Base-by-base conservation (phyloP, 257 asterid species). In the Capsicum pubescens region DNA sequence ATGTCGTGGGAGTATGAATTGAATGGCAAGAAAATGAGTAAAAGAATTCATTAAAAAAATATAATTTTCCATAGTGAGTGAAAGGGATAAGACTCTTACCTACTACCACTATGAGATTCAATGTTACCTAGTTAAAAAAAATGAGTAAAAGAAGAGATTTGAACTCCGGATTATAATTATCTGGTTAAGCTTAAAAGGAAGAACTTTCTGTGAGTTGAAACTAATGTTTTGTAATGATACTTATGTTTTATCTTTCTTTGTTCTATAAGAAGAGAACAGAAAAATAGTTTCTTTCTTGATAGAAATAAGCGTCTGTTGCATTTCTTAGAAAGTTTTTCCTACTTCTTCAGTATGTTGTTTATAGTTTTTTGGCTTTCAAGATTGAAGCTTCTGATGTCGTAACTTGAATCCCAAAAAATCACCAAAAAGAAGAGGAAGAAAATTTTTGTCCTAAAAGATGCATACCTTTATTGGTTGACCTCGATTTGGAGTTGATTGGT, bases 151-250 rank as follows among this genome's bases (percentile, higher is more conserved):
- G 46, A 52, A 52, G 81, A 76, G 26, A 76, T 76, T 76, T 52
- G 8, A 26, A 50, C 46, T 52, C 61, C 5, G 3, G 46, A 50
- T 52, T 76, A 76, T 76, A 54, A 42, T 68, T 68, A 76, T 76
- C 81, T 76, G 42, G 80, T 48, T 17, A 72, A 50, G 61, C 8
- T 50, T 74, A 13, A 21, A 52, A 35, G 82, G 48, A 77, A 77
- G 82, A 54, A 77, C 46, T 77, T 77, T 77, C 26, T 2, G 13
- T 74, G 61, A 54, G 64, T 77, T 55, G 64, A 77, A 74, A 32
- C 64, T 77, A 8, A 77, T 77, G 26, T 54, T 14, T 14, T 39
- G 44, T 39, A 8, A 32, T 74, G 13, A 50, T 50, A 61, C 46
- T 21, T 50, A 52, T 74, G 61, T 19, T 19, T 74, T 44, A 6